Evolutionary conservation across 306 rosid species (phyloP), one percentile per base, ranked within the genome.

Genomic region (Malus asiatica): DNA sequence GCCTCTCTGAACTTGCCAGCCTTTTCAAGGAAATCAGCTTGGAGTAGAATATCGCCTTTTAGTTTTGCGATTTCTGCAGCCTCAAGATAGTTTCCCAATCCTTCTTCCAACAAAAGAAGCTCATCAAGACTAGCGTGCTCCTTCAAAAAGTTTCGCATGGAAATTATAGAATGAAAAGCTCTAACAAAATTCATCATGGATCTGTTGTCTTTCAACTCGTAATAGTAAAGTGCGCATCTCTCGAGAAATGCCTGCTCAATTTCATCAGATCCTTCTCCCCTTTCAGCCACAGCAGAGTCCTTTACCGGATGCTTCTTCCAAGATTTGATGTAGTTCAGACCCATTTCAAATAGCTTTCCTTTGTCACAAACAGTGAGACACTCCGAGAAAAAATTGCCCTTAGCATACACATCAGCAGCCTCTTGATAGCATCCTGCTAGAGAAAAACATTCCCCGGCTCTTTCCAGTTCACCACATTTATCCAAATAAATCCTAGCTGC

Each of bases 121-220:
- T 90, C 94, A 58, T 86, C 85, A 18, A 93, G 80, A 61, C 87
- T 82, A 71, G 79, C 76, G 29, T 66, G 4, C 10, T 85, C 68
- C 30, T 27, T 77, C 80, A 93, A 87, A 84, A 93, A 93, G 68
- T 71, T 68, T 18, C 91, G 91, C 80, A 82, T 87, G 70, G 74
- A 76, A 73, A 80, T 84, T 46, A 86, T 71, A 0, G 96, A 78
- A 45, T 58, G 80, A 80, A 93, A 93, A 68, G 89, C 92, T 80
- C 82, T 82, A 53, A 93, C 91, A 85, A 87, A 88, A 58, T 80
- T 88, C 93, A 90, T 82, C 97, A 93, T 89, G 40, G 89, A 83
- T 74, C 66, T 85, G 33, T 9, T 69, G 73, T 90, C 96, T 68
- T 80, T 84, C 40, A 48, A 53, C 27, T 68, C 44, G 74, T 78